phyloP scores from a whole-genome alignment of 305 asterid species.

The Ruellia speciosa region DNA sequence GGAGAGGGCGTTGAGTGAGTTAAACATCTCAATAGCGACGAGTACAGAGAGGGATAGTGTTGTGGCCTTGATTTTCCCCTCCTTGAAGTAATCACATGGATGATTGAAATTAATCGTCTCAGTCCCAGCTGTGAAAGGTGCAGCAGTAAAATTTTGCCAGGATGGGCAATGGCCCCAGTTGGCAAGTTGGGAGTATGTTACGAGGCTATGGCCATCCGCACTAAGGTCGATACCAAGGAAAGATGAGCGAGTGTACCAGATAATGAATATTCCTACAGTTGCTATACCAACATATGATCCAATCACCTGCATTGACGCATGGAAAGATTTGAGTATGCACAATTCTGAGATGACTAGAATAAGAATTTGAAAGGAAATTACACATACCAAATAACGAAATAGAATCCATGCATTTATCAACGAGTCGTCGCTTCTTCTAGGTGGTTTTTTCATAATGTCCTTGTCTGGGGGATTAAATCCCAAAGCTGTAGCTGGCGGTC shows the following conservation, averaged over 20 bases:
- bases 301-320: conserved; percentile 48
- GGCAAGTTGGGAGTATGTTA: conserved; percentile 70
- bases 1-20: conserved; percentile 86
- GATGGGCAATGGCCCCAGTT: conserved; percentile 88
- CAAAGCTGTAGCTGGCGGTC: conserved; percentile 84
- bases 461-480: conserved; percentile 85
- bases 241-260: conserved; percentile 79
- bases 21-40: conserved; percentile 95
- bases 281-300: conserved; percentile 88
- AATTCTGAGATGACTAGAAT: background rate
- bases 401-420: conserved; percentile 91
- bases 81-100: conserved; percentile 85
- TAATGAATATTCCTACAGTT: conserved; percentile 79
- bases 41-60: conserved; percentile 89
- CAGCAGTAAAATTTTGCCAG: conserved; percentile 74
- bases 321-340: background rate
- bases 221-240: conserved; percentile 84
- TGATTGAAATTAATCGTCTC: conserved; percentile 45
- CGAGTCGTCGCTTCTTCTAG: conserved; percentile 87
- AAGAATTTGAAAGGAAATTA: background rate
- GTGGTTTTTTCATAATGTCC: conserved; percentile 67
- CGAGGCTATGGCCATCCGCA: conserved; percentile 94
- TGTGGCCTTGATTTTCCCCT: conserved; percentile 88
- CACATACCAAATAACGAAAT: conserved; percentile 71
- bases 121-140: conserved; percentile 78